phyloP scores from a whole-genome alignment of 768 basidiomycete genomes.

The Psilocybe sp. region DNA sequence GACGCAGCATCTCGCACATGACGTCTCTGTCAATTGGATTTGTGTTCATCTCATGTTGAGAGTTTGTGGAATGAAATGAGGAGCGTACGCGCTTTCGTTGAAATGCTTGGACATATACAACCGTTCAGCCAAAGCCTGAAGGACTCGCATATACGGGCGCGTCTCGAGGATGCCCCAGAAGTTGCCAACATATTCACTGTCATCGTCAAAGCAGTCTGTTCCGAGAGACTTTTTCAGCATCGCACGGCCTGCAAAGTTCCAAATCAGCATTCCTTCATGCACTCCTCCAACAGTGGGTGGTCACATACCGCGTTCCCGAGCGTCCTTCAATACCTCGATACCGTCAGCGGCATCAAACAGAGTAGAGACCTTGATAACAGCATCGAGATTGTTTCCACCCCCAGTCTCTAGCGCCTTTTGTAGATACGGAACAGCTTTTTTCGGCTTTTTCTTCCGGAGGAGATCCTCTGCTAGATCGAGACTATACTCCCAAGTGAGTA shows the following conservation, averaged over 20 bases:
- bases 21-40: slow-evolving; percentile 35
- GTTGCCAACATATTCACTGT: slow-evolving; percentile 27
- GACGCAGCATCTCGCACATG: slow-evolving; percentile 38
- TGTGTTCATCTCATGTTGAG: neutral
- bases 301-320: slow-evolving; percentile 1
- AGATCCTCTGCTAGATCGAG: slow-evolving; percentile 4
- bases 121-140: slow-evolving; percentile 27
- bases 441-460: neutral
- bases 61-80: too few species aligned
- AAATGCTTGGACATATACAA: too few species aligned
- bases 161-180: slow-evolving; percentile 38
- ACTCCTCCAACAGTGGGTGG: neutral
- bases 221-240: slow-evolving; percentile 26
- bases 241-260: neutral
- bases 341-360: slow-evolving; percentile 16
- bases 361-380: slow-evolving; percentile 2
- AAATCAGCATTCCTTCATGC: neutral
- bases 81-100: too few species aligned
- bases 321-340: slow-evolving; percentile 1
- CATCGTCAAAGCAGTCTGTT: slow-evolving; percentile 34
- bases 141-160: slow-evolving; percentile 43
- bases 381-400: slow-evolving; percentile 9
- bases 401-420: slow-evolving; percentile 34
- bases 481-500: neutral
- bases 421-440: slow-evolving; percentile 30